Percentiles rank a stretch among this genome's conserved stretches.
These are phyloP conservation scores for Eragrostis tef DNA, from an alignment of 202 grass and related monocot species.

Conservation along the genomic window DNA sequence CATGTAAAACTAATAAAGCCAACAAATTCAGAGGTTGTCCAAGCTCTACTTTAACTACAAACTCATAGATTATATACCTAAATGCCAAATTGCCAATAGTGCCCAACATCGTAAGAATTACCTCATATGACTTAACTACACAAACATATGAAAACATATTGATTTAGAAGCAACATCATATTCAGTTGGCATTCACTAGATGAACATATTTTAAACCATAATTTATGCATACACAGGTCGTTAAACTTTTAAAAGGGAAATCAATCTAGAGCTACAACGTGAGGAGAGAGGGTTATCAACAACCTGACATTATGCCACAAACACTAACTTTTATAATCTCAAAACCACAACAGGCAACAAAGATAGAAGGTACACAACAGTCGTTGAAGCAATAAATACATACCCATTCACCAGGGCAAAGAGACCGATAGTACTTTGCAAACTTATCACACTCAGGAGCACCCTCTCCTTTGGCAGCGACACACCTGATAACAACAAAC, in stretches of 20 bases:
- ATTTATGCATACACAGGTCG: constrained; percentile 1
- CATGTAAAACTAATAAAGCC: background rate
- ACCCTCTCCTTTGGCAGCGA: constrained; percentile 77
- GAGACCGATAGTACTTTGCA: constrained; percentile 79
- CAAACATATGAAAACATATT: constrained; percentile 2
- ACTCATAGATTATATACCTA: background rate
- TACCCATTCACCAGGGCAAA: constrained; percentile 94
- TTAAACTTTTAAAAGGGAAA: constrained; percentile 11
- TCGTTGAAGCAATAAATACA: constrained; percentile 41
- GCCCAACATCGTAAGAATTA: background rate
- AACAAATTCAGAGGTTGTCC: background rate
- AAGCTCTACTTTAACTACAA: background rate
- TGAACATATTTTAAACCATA: constrained; percentile 3
- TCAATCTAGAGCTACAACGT: background rate
- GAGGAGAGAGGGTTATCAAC: background rate
- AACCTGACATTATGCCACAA: background rate
- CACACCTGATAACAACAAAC: constrained; percentile 57
- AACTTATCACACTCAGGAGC: constrained; percentile 77
- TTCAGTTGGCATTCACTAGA: background rate
- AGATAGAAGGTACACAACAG: background rate
- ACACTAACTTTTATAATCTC: background rate
- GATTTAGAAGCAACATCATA: background rate
- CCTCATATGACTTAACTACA: background rate
- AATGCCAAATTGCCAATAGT: background rate
- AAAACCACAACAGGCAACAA: constrained; percentile 7